These are phyloP conservation scores for Globisporangium barbulae DNA, from an alignment of 352 stramenopile species.

Conservation along the genomic window DNA sequence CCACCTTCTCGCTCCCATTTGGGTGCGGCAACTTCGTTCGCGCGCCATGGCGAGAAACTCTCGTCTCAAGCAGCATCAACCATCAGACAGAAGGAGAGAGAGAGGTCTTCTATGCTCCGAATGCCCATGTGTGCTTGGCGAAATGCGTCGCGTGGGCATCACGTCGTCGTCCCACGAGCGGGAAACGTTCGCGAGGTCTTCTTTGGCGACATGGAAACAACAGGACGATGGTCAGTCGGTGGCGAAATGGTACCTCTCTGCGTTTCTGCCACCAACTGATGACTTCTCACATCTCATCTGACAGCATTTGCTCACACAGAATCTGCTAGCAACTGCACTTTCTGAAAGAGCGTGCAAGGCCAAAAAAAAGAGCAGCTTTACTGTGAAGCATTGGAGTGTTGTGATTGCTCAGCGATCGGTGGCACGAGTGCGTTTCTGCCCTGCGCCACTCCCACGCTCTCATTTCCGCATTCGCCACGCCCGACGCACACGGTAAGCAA, in stretches of 20 bases:
- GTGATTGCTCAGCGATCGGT: neutral
- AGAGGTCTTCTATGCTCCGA: no score
- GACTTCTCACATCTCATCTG: neutral
- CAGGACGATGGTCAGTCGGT: neutral
- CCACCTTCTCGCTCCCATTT: no score
- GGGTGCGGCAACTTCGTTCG: no score
- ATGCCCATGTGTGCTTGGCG: no score
- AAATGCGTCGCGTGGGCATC: no score
- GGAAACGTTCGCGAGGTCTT: neutral
- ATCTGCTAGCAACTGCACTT: neutral
- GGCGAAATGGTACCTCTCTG: neutral
- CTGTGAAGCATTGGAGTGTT: neutral
- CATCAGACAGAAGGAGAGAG: no score
- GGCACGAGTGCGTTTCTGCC: neutral
- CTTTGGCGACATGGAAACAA: neutral
- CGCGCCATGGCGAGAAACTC: no score
- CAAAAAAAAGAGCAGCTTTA: neutral
- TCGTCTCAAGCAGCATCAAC: no score
- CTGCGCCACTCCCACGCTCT: neutral
- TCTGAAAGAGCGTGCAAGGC: no score
- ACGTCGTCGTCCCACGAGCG: neutral
- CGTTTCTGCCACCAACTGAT: neutral
- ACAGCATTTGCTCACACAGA: neutral
- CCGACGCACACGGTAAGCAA: neutral
- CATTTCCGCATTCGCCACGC: slow-evolving; percentile 11